Evolutionary conservation across 2,329 filamentous ascomycete species (phyloP).

Genomic region (Colletotrichum sp.): DNA sequence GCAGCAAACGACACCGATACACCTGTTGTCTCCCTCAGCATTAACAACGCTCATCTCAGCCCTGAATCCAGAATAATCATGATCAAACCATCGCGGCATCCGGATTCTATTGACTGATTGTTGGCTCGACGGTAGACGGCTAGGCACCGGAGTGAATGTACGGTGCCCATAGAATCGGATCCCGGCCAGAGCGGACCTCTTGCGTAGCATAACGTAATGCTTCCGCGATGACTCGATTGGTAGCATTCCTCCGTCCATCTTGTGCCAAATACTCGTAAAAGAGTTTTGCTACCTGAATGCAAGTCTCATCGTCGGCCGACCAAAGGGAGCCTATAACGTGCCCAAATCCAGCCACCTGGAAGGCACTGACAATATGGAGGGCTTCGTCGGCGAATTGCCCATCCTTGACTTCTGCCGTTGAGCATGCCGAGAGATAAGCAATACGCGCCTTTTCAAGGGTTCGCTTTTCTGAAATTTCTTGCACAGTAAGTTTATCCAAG

Average conservation of each 20-base stretch:
- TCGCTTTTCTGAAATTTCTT: not conserved
- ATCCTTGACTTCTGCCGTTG: not conserved
- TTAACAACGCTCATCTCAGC: not conserved
- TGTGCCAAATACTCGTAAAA: not conserved
- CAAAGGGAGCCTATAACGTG: not conserved
- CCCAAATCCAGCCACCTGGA: not conserved
- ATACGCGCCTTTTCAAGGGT: not conserved
- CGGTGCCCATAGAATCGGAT: not conserved
- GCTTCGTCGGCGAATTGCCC: not conserved
- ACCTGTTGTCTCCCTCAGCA: not conserved
- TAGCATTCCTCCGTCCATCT: not conserved
- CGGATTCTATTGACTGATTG: not conserved
- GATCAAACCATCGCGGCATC: not conserved
- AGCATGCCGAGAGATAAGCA: not conserved
- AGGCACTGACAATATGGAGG: not conserved
- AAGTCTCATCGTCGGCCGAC: not conserved
- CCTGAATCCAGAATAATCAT: not conserved
- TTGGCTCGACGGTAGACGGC: not conserved
- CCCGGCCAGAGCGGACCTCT: not conserved
- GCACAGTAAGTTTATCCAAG: not conserved
- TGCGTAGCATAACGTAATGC: not conserved
- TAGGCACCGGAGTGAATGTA: not conserved
- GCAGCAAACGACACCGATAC: not conserved
- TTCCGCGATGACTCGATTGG: not conserved
- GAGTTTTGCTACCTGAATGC: not conserved